phyloP scores from a whole-genome alignment of 257 asterid species.

The Solanum paucissectum region DNA sequence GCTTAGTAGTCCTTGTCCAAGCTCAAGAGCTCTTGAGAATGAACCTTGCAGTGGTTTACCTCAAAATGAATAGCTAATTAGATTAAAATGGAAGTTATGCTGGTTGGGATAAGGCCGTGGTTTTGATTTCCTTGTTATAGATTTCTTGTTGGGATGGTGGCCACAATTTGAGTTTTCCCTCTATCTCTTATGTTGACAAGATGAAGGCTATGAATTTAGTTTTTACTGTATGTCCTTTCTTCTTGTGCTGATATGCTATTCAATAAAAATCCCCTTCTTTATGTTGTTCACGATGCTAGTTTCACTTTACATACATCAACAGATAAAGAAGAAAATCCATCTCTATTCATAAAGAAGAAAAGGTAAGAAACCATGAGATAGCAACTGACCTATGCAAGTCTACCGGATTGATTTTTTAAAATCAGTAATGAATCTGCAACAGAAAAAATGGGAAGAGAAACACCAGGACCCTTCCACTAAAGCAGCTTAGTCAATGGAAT shows the following conservation, averaged over 20 bases:
- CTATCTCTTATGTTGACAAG: conserved; percentile 9
- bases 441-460: neutral
- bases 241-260: conserved; percentile 13
- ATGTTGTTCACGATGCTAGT: neutral
- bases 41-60: conserved; percentile 31
- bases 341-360: conserved; percentile 2
- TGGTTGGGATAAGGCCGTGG: neutral
- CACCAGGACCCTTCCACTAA: neutral
- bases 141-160: neutral
- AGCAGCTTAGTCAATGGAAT: neutral
- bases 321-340: neutral
- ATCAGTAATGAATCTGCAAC: neutral
- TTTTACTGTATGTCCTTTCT: conserved; percentile 11
- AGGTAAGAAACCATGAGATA: neutral
- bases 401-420: neutral
- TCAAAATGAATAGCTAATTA: neutral
- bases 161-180: conserved; percentile 1
- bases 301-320: neutral
- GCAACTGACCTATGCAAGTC: conserved; percentile 5
- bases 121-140: neutral
- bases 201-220: conserved; percentile 20
- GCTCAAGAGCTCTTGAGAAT: conserved; percentile 38
- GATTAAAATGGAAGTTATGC: neutral
- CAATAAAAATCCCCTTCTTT: conserved; percentile 1
- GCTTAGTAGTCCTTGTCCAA: conserved; percentile 41